Evolutionary conservation across 768 basidiomycete species (phyloP).

Genomic region (Kwoniella bestiolae): DNA sequence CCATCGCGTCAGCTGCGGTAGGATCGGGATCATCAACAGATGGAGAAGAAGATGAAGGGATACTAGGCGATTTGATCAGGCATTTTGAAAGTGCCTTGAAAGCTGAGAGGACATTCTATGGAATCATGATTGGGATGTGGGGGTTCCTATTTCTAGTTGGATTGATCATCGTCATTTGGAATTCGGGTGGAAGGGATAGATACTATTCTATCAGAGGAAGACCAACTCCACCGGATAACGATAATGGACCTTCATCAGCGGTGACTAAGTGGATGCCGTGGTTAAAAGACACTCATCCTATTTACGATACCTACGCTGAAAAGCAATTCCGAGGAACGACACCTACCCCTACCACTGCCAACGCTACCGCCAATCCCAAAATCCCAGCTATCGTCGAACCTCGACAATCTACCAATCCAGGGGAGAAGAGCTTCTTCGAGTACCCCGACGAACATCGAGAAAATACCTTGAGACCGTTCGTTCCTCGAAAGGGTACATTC

Average conservation of each 20-base stretch:
- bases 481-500: conserved; percentile 37
- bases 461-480: conserved; percentile 11
- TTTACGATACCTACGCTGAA: conserved; percentile 46
- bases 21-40: conserved; percentile 64
- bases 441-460: conserved; percentile 11
- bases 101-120: conserved; percentile 83
- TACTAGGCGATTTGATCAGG: conserved; percentile 74
- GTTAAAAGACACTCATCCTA: conserved; percentile 34
- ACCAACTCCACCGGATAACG: neutral
- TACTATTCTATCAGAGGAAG: conserved; percentile 25
- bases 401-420: neutral
- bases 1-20: conserved; percentile 78
- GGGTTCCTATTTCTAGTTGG: conserved; percentile 80
- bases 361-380: too few species aligned
- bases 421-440: conserved; percentile 29
- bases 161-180: conserved; percentile 49
- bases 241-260: neutral
- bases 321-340: conserved; percentile 37
- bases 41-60: conserved; percentile 63
- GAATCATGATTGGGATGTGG: conserved; percentile 83
- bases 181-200: conserved; percentile 45
- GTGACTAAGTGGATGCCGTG: conserved; percentile 24
- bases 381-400: conserved; percentile 22
- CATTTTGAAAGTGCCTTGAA: conserved; percentile 73
- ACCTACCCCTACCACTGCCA: conserved; percentile 4